A percentile compares a stretch with the other conserved stretches of the same genome.
phyloP scores from a whole-genome alignment of 2,329 filamentous ascomycete genomes.

The Macrophomina tecta region DNA sequence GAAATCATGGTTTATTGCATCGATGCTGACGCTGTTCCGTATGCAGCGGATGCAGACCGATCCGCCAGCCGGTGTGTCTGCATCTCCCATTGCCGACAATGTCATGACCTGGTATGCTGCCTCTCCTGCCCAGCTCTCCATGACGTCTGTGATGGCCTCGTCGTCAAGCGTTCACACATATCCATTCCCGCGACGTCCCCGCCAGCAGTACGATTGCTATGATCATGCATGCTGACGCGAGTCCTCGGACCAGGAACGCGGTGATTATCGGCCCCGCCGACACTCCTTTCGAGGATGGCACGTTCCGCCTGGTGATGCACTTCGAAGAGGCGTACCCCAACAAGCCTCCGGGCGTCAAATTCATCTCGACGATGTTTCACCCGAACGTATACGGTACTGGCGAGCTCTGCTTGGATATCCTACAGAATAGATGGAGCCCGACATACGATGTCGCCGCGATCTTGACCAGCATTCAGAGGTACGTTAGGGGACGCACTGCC shows the following conservation, averaged over 20 bases:
- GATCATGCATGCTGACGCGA: constrained; percentile 36
- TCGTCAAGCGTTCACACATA: neutral
- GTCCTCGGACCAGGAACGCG: constrained; percentile 73
- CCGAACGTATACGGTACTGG: constrained; percentile 98
- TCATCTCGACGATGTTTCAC: constrained; percentile 99
- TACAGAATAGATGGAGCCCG: constrained; percentile 98
- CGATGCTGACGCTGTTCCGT: constrained; percentile 60
- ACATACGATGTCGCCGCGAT: constrained; percentile 98
- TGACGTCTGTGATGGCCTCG: constrained; percentile 27
- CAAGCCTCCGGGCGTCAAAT: constrained; percentile 96
- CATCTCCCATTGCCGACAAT: constrained; percentile 93
- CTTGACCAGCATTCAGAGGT: constrained; percentile 97
- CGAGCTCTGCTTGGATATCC: constrained; percentile 93
- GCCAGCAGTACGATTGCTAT: neutral
- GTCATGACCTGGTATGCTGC: constrained; percentile 87
- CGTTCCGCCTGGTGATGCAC: constrained; percentile 97
- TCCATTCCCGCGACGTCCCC: constrained; percentile 14
- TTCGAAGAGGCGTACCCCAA: constrained; percentile 99
- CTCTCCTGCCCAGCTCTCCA: neutral
- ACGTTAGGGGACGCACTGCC: constrained; percentile 27
- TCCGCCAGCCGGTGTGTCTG: constrained; percentile 93
- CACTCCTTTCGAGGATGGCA: constrained; percentile 97
- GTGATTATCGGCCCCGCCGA: constrained; percentile 97
- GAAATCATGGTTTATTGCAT: neutral
- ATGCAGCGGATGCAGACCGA: constrained; percentile 87